phyloP scores from a whole-genome alignment of 2,329 filamentous ascomycete genomes.

The Colletotrichum salicis region DNA sequence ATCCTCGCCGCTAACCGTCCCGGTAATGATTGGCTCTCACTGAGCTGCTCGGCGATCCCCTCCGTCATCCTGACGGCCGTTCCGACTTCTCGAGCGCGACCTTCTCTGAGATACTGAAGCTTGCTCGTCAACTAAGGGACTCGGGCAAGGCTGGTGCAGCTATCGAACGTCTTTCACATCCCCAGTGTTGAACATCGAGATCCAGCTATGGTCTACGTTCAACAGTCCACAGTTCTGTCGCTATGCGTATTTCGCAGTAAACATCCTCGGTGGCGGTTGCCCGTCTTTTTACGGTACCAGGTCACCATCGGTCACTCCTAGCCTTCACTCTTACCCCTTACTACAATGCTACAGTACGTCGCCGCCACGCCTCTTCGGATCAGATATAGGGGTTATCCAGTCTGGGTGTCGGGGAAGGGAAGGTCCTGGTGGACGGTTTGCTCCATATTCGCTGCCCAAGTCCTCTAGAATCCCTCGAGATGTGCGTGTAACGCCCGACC shows the following conservation, averaged over 20 bases:
- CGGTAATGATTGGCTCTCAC: background rate
- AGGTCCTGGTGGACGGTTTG: background rate
- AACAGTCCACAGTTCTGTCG: background rate
- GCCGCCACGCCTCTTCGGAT: too few species aligned
- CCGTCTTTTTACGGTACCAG: background rate
- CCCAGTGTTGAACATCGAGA: background rate
- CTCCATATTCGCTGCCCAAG: background rate
- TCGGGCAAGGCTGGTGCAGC: background rate
- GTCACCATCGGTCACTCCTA: background rate
- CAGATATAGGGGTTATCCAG: background rate
- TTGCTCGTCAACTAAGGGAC: background rate
- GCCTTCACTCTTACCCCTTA: background rate
- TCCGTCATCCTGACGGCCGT: slow-evolving; percentile 17
- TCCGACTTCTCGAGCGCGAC: background rate
- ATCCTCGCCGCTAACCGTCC: background rate
- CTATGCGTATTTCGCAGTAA: background rate
- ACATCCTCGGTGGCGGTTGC: background rate
- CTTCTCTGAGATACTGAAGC: background rate
- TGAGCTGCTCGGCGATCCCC: slow-evolving; percentile 1
- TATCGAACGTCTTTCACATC: background rate
- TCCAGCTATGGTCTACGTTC: background rate
- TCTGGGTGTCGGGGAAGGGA: background rate
- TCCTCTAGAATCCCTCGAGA: background rate
- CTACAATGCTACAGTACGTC: background rate
- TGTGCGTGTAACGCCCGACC: background rate